These are phyloP conservation scores for Alternaria ventricosa DNA, from an alignment of 2,329 filamentous ascomycete species.

Conservation along the genomic window DNA sequence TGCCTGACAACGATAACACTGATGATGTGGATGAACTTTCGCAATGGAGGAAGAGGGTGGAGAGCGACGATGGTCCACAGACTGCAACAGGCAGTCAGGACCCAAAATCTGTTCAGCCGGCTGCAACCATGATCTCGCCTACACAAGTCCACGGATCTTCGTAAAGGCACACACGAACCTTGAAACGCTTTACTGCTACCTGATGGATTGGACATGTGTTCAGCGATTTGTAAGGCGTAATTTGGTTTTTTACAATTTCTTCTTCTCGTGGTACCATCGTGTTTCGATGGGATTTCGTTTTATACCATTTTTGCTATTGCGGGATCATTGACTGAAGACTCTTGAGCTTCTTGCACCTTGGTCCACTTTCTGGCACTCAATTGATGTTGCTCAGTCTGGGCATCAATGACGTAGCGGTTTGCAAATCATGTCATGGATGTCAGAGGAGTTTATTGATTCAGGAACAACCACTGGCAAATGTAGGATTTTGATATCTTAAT, in stretches of 20 bases:
- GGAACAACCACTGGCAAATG: neutral
- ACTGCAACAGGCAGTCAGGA: conserved; percentile 6
- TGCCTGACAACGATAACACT: conserved; percentile 45
- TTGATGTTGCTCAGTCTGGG: neutral
- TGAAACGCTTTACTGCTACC: neutral
- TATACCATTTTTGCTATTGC: conserved; percentile 10
- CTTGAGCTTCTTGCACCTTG: neutral
- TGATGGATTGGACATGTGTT: neutral
- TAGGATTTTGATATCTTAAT: neutral
- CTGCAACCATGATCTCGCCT: conserved; percentile 2
- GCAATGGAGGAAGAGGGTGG: conserved; percentile 44
- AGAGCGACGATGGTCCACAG: conserved; percentile 36
- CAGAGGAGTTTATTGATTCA: neutral
- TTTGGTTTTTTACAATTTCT: neutral
- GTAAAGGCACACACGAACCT: neutral
- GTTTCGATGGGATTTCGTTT: conserved; percentile 5
- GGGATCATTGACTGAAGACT: neutral
- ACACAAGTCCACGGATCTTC: conserved; percentile 1
- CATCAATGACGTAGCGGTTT: neutral
- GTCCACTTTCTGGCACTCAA: neutral
- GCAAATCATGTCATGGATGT: neutral
- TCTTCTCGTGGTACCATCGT: conserved; percentile 1
- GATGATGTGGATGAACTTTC: conserved; percentile 42
- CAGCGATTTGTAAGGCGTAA: neutral
- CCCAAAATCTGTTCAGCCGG: neutral